Evolutionary conservation across 345 rosid species (phyloP).

Genomic region (Syzygium oleosum): DNA sequence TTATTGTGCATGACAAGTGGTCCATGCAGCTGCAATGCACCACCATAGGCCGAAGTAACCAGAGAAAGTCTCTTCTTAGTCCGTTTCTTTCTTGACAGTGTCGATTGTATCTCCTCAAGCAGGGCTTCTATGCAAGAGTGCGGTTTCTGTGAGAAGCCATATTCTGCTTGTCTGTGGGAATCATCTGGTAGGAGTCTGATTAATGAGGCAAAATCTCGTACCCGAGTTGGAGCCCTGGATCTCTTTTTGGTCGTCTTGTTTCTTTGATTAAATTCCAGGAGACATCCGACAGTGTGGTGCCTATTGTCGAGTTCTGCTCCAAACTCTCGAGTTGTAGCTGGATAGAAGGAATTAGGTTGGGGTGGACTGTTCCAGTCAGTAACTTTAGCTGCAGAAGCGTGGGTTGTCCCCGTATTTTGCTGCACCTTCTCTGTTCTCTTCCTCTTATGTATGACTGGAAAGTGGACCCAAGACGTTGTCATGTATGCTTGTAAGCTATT

Average conservation of each 20-base stretch:
- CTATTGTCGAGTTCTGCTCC: conserved; percentile 14
- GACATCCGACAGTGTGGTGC: conserved; percentile 16
- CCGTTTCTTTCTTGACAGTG: conserved; percentile 40
- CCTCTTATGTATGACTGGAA: conserved; percentile 25
- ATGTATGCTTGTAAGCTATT: conserved; percentile 28
- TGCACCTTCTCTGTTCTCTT: conserved; percentile 41
- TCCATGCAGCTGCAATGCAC: conserved; percentile 24
- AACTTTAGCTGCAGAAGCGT: neutral
- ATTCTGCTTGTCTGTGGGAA: conserved; percentile 7
- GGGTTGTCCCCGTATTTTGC: neutral
- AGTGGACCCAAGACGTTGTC: conserved; percentile 12
- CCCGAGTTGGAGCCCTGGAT: conserved; percentile 41
- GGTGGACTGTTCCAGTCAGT: conserved; percentile 3
- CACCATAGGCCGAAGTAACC: conserved; percentile 12
- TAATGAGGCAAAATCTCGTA: conserved; percentile 31
- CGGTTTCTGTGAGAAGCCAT: conserved; percentile 7
- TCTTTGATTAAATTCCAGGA: conserved; percentile 14
- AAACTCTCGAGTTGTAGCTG: conserved; percentile 13
- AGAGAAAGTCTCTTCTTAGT: conserved; percentile 27
- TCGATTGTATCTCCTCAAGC: conserved; percentile 19
- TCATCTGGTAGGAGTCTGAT: conserved; percentile 8
- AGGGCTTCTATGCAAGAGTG: conserved; percentile 24
- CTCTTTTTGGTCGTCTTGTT: conserved; percentile 40
- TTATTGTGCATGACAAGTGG: conserved; percentile 14
- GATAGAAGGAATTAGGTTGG: conserved; percentile 5